phyloP scores from a whole-genome alignment of 1,284 basidiomycete species.

The Ustilago cynodontis region DNA sequence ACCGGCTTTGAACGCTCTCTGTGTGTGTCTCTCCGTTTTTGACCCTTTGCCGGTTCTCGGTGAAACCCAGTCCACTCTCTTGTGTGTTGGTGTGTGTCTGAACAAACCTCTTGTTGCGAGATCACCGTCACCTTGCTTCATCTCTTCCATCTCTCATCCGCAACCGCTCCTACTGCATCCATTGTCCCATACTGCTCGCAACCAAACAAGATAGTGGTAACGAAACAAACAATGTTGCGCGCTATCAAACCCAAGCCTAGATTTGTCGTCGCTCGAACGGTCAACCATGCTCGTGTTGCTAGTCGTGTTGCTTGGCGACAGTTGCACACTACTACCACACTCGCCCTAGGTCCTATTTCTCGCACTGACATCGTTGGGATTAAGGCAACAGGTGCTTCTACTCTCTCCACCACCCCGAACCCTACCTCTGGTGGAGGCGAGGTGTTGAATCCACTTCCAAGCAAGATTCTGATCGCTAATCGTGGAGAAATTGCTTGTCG shows the following conservation, averaged over 20 bases:
- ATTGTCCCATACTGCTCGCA: too few species aligned
- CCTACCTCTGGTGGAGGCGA: background rate
- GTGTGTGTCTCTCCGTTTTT: background rate
- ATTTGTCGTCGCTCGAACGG: slow-evolving; percentile 11
- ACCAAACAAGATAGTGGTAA: too few species aligned
- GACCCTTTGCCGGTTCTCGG: slow-evolving; percentile 4
- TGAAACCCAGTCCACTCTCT: too few species aligned
- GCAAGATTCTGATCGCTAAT: slow-evolving; percentile 65
- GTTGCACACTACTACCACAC: slow-evolving; percentile 10
- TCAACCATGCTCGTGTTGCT: slow-evolving; percentile 6
- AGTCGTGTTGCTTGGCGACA: slow-evolving; percentile 4
- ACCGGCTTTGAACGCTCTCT: background rate
- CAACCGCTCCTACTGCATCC: too few species aligned
- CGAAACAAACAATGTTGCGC: slow-evolving; percentile 33
- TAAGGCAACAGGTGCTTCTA: background rate
- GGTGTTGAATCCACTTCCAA: slow-evolving; percentile 42
- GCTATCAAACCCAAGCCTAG: slow-evolving; percentile 25
- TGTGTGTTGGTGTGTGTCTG: too few species aligned
- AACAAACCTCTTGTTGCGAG: too few species aligned
- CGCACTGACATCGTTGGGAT: background rate
- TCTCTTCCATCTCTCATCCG: background rate
- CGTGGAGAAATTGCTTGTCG: slow-evolving; percentile 95
- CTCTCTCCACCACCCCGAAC: slow-evolving; percentile 11
- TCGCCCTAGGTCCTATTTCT: background rate
- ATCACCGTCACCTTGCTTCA: too few species aligned